Conservation (phyloP, 768 basidiomycete species). For the Tylopilus vinaceipallidus region DNA sequence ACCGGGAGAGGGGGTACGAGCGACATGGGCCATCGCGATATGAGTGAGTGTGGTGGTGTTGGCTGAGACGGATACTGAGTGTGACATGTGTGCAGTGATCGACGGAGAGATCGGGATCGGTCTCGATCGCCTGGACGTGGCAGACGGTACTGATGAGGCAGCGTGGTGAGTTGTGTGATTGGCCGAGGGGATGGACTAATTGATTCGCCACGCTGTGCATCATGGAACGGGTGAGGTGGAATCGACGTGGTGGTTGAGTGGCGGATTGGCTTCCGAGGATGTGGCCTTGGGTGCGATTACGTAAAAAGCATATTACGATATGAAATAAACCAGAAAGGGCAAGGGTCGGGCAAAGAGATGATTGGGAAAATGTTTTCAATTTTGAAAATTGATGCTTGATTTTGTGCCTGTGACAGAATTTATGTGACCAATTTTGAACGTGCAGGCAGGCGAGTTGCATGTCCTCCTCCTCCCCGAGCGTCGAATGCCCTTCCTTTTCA, state of each 20-base stretch:
- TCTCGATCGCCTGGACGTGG: slow-evolving; percentile 65
- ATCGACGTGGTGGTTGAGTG: slow-evolving; percentile 6
- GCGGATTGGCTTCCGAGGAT: slow-evolving; percentile 1
- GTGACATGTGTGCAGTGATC: slow-evolving; percentile 45
- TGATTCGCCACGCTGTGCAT: slow-evolving; percentile 18
- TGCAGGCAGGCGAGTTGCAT: slow-evolving; percentile 20
- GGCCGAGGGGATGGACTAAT: slow-evolving; percentile 7
- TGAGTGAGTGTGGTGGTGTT: slow-evolving; percentile 52
- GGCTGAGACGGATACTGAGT: slow-evolving; percentile 13
- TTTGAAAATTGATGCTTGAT: slow-evolving; percentile 22
- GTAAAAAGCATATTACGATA: slow-evolving; percentile 20
- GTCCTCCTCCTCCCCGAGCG: slow-evolving; percentile 14
- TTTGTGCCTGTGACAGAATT: slow-evolving; percentile 38
- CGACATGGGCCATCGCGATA: slow-evolving; percentile 69
- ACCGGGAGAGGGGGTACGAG: slow-evolving; percentile 68
- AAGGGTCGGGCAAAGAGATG: slow-evolving; percentile 18
- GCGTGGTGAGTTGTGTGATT: not conserved
- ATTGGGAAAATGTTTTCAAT: slow-evolving; percentile 32
- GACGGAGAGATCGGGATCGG: slow-evolving; percentile 70
- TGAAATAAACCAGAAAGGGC: slow-evolving; percentile 12
- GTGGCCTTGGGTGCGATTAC: slow-evolving; percentile 6
- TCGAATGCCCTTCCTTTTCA: not conserved
- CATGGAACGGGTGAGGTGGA: slow-evolving; percentile 27
- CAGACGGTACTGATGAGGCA: slow-evolving; percentile 48
- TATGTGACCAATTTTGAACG: slow-evolving; percentile 27